Evolutionary conservation across 148 eudicot genomes (phyloP), one percentile per base, ranked within the genome.

Genomic region (Pouteria glomerata): DNA sequence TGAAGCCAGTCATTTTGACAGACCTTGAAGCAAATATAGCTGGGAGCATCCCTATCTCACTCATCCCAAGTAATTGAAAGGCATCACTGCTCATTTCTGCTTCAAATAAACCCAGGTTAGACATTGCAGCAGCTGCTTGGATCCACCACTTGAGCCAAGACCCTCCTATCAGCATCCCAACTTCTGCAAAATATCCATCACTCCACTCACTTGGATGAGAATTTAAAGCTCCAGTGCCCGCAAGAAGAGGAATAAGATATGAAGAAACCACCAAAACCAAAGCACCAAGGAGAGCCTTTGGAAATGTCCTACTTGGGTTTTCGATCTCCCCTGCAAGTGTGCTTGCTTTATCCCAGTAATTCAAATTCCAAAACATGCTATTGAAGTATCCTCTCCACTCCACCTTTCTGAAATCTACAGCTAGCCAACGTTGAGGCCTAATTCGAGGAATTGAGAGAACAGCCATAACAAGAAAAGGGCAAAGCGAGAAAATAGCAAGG

Each of bases 301-400:
- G 97, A 67, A 92, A 87, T 7, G 84, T 87, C 67, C 70, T 73
- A 47, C 84, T 70, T 5, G 95, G 92, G 35, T 89, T 81, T 34
- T 89, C 83, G 52, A 92, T 79, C 83, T 92, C 97, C 47, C 95
- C 97, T 13, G 85, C 90, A 37, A 92, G 71, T 0, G 97, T 92
- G 75, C 97, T 92, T n/a, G 88, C 92, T 69, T 86, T 85, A 71
- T 91, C 97, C 97, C 97, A 91, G 41, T 87, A 91, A 59, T 91
- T 91, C 74, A 91, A 66, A 62, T 92, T 92, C 97, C 97, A 92
- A 80, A 92, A 92, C 89, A 92, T 77, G 45, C 81, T 78, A 73
- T 92, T 92, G 44, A 92, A 86, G 73, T 78, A 92, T 15, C 77
- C 88, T 73, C 90, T 86, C 90, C 89, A 88, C 31, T 86, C 69